Evolutionary conservation across 2,329 filamentous ascomycete species (phyloP).

Genomic region (Trichophyton equinum): DNA sequence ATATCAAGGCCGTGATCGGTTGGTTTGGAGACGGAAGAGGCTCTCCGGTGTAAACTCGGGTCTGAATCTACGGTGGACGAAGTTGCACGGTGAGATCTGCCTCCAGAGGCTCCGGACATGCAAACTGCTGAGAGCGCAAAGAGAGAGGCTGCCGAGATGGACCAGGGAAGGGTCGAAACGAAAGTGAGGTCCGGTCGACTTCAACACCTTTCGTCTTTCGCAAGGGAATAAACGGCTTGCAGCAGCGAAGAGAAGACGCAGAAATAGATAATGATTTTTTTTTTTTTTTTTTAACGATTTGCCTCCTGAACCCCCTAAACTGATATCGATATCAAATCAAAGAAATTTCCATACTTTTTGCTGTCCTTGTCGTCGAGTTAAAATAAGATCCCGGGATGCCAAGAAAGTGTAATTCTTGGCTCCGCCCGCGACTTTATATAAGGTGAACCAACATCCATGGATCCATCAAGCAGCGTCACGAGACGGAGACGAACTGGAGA

Average conservation of each 20-base stretch:
- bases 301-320: background rate
- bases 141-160: background rate
- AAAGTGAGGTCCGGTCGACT: constrained; percentile 11
- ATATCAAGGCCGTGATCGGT: constrained; percentile 12
- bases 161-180: constrained; percentile 15
- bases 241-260: background rate
- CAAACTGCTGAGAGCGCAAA: constrained; percentile 18
- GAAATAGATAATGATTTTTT: background rate
- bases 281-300: background rate
- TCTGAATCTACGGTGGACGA: constrained; percentile 42
- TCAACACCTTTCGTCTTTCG: background rate
- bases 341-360: background rate
- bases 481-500: too few species aligned
- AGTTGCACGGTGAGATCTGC: constrained; percentile 37
- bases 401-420: background rate
- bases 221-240: too few species aligned
- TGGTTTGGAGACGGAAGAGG: constrained; percentile 17
- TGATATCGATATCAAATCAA: background rate
- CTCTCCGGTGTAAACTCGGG: constrained; percentile 39
- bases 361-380: too few species aligned
- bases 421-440: background rate
- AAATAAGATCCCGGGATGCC: background rate
- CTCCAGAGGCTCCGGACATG: constrained; percentile 46
- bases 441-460: too few species aligned
- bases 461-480: too few species aligned